Evolutionary conservation across 495 filamentous ascomycete species (phyloP).

Genomic region (Cercophora samala): DNA sequence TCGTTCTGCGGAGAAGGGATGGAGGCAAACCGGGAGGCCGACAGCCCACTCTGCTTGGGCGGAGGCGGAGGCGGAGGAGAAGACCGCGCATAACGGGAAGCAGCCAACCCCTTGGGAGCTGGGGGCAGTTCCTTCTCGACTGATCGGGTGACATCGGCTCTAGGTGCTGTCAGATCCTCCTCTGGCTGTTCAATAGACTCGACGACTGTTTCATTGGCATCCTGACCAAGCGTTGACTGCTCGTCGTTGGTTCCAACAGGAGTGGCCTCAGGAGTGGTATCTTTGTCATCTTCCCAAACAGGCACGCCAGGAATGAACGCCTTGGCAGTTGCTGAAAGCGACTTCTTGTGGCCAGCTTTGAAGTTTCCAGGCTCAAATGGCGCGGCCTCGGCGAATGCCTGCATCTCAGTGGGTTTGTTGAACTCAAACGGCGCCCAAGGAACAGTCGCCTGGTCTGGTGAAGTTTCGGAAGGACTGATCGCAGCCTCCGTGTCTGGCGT

Average conservation of each 20-base stretch:
- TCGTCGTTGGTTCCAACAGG: conserved; percentile 21
- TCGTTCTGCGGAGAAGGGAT: conserved; percentile 23
- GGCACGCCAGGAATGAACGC: conserved; percentile 61
- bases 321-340: conserved; percentile 65
- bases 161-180: conserved; percentile 7
- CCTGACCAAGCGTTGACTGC: conserved; percentile 21
- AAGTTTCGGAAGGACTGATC: conserved; percentile 43
- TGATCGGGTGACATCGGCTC: conserved; percentile 1
- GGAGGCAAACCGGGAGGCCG: conserved; percentile 35
- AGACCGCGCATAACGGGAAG: conserved; percentile 42
- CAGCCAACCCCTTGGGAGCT: conserved; percentile 33
- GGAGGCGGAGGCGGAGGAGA: conserved; percentile 34
- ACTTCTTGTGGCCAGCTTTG: conserved; percentile 50
- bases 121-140: conserved; percentile 7
- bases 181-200: conserved; percentile 21
- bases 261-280: conserved; percentile 26
- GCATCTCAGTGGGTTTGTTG: conserved; percentile 35
- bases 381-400: conserved; percentile 41
- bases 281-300: conserved; percentile 32
- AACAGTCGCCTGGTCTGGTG: conserved; percentile 37
- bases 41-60: conserved; percentile 31
- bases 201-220: conserved; percentile 10
- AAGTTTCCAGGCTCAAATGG: conserved; percentile 40
- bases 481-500: conserved; percentile 49
- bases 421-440: conserved; percentile 47